Evolutionary conservation across 2,329 filamentous ascomycete genomes (phyloP).

Genomic region (Myriosclerotinia scirpicola): DNA sequence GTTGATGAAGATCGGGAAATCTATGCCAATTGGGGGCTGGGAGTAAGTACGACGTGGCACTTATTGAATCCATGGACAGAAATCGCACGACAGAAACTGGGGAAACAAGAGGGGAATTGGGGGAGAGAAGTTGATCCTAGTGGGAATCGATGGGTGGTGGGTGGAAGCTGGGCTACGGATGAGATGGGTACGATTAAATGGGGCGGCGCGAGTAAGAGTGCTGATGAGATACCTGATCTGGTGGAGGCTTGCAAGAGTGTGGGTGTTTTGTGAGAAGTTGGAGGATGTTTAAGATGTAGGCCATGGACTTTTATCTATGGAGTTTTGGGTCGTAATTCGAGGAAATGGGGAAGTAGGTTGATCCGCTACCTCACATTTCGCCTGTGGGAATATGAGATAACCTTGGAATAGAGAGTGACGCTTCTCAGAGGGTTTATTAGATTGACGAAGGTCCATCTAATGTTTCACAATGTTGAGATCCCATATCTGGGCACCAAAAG

Average conservation of each 20-base stretch:
- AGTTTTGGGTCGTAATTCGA: neutral
- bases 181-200: constrained; percentile 49
- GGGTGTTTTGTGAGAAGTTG: constrained; percentile 6
- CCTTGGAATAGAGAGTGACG: neutral
- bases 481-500: neutral
- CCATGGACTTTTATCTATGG: neutral
- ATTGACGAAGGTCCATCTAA: neutral
- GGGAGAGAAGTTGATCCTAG: constrained; percentile 62
- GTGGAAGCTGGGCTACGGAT: constrained; percentile 53
- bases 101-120: constrained; percentile 62
- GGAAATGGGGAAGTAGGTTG: neutral
- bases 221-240: constrained; percentile 57
- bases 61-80: constrained; percentile 59
- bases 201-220: constrained; percentile 50
- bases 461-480: constrained; percentile 9
- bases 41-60: constrained; percentile 61
- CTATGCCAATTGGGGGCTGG: constrained; percentile 68
- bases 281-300: neutral
- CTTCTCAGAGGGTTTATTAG: neutral
- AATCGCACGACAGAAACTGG: constrained; percentile 57
- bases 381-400: neutral
- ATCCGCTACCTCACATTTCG: neutral
- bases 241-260: constrained; percentile 45
- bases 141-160: constrained; percentile 67
- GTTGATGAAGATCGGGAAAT: constrained; percentile 60